Percentiles rank a stretch among this genome's conserved stretches.
These are phyloP conservation scores for Lachnellula subtilissima DNA, from an alignment of 2,329 filamentous ascomycete genomes.

Conservation along the genomic window DNA sequence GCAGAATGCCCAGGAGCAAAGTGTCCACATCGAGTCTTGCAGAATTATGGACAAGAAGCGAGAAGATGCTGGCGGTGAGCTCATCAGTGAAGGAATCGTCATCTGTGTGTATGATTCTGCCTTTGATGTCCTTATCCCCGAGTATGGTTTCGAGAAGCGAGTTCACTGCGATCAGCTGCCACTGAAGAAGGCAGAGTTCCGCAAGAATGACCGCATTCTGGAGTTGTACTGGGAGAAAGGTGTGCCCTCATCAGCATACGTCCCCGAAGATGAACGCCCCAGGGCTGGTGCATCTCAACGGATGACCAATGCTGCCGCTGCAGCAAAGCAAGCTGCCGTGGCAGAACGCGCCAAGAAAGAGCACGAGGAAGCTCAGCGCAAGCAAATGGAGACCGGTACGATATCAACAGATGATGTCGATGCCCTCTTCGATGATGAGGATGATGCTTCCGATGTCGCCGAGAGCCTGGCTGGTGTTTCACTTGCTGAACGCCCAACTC, in stretches of 20 bases:
- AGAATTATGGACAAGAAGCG: constrained; percentile 91
- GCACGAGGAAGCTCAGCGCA: constrained; percentile 83
- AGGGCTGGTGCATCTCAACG: constrained; percentile 73
- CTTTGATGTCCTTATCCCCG: constrained; percentile 95
- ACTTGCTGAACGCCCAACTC: constrained; percentile 80
- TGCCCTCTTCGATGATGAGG: constrained; percentile 92
- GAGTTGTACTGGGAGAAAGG: constrained; percentile 99
- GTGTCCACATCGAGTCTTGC: constrained; percentile 96
- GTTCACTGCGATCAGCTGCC: constrained; percentile 98
- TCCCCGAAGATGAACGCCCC: constrained; percentile 93
- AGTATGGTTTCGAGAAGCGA: constrained; percentile 98
- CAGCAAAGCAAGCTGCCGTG: constrained; percentile 75
- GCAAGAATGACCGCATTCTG: constrained; percentile 89
- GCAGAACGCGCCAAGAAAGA: constrained; percentile 78
- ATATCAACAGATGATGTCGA: constrained; percentile 91
- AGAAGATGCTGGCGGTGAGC: constrained; percentile 79
- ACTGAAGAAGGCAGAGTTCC: constrained; percentile 97
- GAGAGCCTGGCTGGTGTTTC: constrained; percentile 90
- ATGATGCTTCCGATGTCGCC: constrained; percentile 75
- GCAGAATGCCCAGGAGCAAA: constrained; percentile 96
- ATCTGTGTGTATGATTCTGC: constrained; percentile 97
- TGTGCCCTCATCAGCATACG: constrained; percentile 89
- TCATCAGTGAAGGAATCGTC: constrained; percentile 93
- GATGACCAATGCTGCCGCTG: constrained; percentile 68
- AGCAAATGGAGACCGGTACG: constrained; percentile 90